Evolutionary conservation across 2,329 filamentous ascomycete species (phyloP).

Genomic region (Blastomyces percursus): DNA sequence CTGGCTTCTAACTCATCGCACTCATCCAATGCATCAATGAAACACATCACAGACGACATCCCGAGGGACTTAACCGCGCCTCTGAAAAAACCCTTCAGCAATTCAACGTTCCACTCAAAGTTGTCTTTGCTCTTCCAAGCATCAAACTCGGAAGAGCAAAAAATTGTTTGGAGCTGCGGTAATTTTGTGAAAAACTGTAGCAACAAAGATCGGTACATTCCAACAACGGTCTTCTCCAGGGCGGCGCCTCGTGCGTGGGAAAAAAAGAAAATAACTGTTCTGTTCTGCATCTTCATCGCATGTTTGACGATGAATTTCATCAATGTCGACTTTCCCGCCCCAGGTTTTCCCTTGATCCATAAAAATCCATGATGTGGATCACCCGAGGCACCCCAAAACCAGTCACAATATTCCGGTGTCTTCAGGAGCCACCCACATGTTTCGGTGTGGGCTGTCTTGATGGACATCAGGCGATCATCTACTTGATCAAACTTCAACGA

Average conservation of each 20-base stretch:
- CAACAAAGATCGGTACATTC: slow-evolving; percentile 23
- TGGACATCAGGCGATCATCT: slow-evolving; percentile 26
- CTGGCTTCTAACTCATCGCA: slow-evolving; percentile 30
- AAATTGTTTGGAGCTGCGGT: slow-evolving; percentile 14
- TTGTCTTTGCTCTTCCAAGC: not conserved
- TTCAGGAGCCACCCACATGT: slow-evolving; percentile 37
- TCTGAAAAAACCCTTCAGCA: slow-evolving; percentile 16
- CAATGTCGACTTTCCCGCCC: slow-evolving; percentile 29
- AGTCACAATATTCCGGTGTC: slow-evolving; percentile 27
- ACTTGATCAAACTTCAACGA: slow-evolving; percentile 30
- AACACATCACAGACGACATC: slow-evolving; percentile 19
- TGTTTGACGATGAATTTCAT: slow-evolving; percentile 19
- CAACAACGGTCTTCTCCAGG: slow-evolving; percentile 18
- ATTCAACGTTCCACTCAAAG: slow-evolving; percentile 10
- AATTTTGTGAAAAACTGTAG: slow-evolving; percentile 18
- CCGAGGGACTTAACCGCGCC: slow-evolving; percentile 12
- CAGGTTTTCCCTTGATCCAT: slow-evolving; percentile 33
- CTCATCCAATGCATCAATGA: slow-evolving; percentile 40
- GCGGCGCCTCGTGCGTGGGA: slow-evolving; percentile 20
- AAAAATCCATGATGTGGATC: slow-evolving; percentile 23
- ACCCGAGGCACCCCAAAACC: slow-evolving; percentile 24
- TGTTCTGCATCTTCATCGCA: slow-evolving; percentile 7
- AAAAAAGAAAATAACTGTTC: slow-evolving; percentile 19
- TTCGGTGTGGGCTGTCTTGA: slow-evolving; percentile 20
- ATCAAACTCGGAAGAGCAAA: slow-evolving; percentile 11